Base-by-base conservation (phyloP, 1,284 basidiomycete genomes). In the Neonothopanus nambi region DNA sequence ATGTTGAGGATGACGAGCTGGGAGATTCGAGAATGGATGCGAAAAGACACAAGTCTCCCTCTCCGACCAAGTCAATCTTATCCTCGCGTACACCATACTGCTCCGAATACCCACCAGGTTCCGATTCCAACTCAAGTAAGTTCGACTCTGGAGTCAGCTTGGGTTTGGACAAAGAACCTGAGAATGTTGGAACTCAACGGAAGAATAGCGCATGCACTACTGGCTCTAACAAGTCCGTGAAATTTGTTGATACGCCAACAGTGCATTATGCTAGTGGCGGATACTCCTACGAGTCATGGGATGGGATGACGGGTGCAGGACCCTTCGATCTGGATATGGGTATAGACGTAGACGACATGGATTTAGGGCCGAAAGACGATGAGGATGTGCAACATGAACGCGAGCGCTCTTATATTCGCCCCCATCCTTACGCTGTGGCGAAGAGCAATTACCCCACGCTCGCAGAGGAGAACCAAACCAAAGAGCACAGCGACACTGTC, bases 161-260 rank as follows among this genome's bases (percentile, higher is more conserved):
- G n/a, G 28, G 40, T 18, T 24, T 51, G 41, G 39, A 41, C 13
- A 33, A 13, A 13, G n/a, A 51, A 28, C n/a, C 11, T 51, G 18
- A 30, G 21, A 38, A 43, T 15, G 33, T 33, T 9, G 35, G 18
- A 26, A 38, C 37, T 36, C 21, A 40, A 20, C 40, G 57, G 24
- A 56, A 56, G 42, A 44, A 56, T 20, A 56, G 54, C 21, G 35
- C 51, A 20, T 45, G 42, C 17, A 55, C 42, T 39, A 55, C 49
- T 20, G 43, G 61, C 38, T 66, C 68, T 6, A 67, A 65, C 58
- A 80, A 80, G 60, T 77, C 74, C 38, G 78, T 80, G 48, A 79
- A 76, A 47, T 80, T 80, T 50, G 76, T 73, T 20, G 76, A 78
- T 37, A 69, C 69, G 50, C 76, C 77, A 17, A 75, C 70, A 5